phyloP scores from a whole-genome alignment of 2,329 filamentous ascomycete species.

The Ilyonectria mors-panacis region DNA sequence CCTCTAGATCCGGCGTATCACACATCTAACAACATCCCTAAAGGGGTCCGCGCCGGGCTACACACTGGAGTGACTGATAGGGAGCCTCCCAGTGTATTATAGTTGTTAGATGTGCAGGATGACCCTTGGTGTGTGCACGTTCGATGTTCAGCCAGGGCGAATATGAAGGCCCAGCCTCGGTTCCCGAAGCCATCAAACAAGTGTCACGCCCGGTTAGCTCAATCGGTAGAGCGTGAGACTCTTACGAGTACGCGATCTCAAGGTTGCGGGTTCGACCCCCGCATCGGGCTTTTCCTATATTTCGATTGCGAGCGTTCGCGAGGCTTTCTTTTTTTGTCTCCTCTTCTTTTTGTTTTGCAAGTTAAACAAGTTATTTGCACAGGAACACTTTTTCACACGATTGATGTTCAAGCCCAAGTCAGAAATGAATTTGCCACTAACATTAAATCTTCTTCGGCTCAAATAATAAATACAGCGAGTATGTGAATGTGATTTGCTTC shows the following conservation, averaged over 20 bases:
- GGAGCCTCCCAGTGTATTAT: too few relatives aligned
- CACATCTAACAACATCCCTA: too few relatives aligned
- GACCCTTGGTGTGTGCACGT: too few relatives aligned
- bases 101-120: too few relatives aligned
- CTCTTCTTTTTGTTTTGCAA: too few relatives aligned
- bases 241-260: slow-evolving; percentile 65
- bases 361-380: too few relatives aligned
- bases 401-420: background rate
- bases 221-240: slow-evolving; percentile 76
- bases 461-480: slow-evolving; percentile 2
- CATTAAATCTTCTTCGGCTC: background rate
- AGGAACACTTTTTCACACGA: too few relatives aligned
- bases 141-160: background rate
- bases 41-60: too few relatives aligned
- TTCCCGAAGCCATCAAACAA: background rate
- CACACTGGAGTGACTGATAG: too few relatives aligned
- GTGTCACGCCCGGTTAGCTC: slow-evolving; percentile 48
- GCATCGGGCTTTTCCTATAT: slow-evolving; percentile 53
- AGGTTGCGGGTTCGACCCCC: slow-evolving; percentile 69
- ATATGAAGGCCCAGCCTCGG: background rate
- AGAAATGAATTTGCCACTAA: background rate
- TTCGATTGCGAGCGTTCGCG: background rate
- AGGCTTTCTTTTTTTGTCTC: background rate
- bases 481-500: background rate
- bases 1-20: too few relatives aligned